phyloP scores from a whole-genome alignment of 78 protist species.

The Dictyostelium firmibasis region DNA sequence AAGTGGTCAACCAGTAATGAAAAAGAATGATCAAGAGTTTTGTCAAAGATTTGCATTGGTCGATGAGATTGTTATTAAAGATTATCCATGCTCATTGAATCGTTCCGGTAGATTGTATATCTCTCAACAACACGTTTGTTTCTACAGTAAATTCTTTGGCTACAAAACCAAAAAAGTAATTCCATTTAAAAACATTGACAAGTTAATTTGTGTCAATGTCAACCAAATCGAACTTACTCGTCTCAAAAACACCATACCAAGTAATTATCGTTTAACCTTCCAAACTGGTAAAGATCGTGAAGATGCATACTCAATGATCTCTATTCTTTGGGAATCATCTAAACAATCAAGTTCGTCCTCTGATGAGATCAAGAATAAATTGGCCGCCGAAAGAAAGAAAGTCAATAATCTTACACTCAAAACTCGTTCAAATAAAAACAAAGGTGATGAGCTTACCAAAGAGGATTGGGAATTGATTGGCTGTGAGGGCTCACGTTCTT shows the following conservation, averaged over 20 bases:
- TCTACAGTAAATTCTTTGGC: conserved; percentile 84
- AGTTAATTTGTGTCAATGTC: conserved; percentile 29
- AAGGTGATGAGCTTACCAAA: conserved; percentile 59
- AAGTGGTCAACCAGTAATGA: conserved; percentile 18
- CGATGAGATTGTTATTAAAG: conserved; percentile 79
- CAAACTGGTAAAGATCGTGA: conserved; percentile 41
- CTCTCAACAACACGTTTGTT: conserved; percentile 81
- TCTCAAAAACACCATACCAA: not conserved
- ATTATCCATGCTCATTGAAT: conserved; percentile 62
- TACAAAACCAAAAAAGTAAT: conserved; percentile 73
- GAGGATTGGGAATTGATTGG: conserved; percentile 80
- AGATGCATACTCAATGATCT: conserved; percentile 49
- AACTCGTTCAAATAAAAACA: conserved; percentile 13
- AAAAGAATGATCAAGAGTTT: conserved; percentile 82
- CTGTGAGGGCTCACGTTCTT: conserved; percentile 49
- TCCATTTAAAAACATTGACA: conserved; percentile 34
- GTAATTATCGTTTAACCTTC: conserved; percentile 42
- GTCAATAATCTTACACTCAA: conserved; percentile 27
- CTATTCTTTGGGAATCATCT: conserved; percentile 47
- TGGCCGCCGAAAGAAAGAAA: conserved; percentile 51
- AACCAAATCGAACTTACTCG: conserved; percentile 52
- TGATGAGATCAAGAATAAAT: conserved; percentile 49
- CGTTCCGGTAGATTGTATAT: conserved; percentile 79
- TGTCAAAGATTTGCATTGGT: conserved; percentile 30
- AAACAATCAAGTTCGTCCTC: conserved; percentile 4